phyloP scores from a whole-genome alignment of 257 asterid species.

The Lycium barbarum region DNA sequence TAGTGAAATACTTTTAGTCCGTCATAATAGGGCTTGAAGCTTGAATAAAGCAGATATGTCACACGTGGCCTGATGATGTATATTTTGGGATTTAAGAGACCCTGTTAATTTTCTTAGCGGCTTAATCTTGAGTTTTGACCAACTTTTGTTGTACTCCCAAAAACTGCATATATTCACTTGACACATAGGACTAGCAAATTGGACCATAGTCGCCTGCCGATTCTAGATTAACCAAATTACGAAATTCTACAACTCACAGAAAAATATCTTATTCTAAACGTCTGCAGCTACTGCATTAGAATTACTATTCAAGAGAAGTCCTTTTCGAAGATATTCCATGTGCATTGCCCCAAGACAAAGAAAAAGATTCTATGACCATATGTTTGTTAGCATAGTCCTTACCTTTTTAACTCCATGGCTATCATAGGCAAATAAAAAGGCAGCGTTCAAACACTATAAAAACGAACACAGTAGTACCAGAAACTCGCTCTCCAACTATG shows the following conservation, averaged over 20 bases:
- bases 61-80: not conserved
- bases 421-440: not conserved
- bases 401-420: not conserved
- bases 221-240: not conserved
- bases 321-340: not conserved
- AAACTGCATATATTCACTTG: not conserved
- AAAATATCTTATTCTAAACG: not conserved
- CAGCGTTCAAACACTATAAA: not conserved
- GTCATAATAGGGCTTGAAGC: no score
- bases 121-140: not conserved
- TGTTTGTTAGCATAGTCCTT: not conserved
- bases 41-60: not conserved
- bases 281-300: not conserved
- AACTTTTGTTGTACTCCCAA: not conserved
- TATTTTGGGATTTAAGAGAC: not conserved
- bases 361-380: not conserved
- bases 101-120: not conserved
- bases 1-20: no score
- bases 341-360: not conserved
- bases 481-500: not conserved
- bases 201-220: not conserved
- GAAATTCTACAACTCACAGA: not conserved
- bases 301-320: not conserved
- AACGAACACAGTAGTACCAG: not conserved
- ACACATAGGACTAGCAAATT: not conserved